These are phyloP conservation scores for Phalaenopsis aphrodite DNA, from an alignment of 106 monocot genomes.

Conservation along the genomic window DNA sequence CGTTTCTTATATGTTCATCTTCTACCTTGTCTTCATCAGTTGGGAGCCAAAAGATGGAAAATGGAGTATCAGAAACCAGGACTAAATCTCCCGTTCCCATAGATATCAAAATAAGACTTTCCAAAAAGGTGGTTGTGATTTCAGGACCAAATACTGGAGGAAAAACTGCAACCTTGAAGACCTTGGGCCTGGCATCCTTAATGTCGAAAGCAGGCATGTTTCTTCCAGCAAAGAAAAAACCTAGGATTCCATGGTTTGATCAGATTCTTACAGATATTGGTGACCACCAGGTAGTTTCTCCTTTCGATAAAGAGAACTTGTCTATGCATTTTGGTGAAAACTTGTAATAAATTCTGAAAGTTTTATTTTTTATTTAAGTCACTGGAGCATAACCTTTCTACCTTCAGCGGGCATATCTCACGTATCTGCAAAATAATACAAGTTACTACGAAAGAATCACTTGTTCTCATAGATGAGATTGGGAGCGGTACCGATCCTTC, in stretches of 20 bases:
- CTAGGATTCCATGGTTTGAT: conserved; percentile 82
- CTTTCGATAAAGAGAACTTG: conserved; percentile 13
- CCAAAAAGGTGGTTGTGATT: conserved; percentile 64
- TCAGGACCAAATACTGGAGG: conserved; percentile 97
- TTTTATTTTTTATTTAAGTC: conserved; percentile 50
- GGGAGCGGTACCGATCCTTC: conserved; percentile 86
- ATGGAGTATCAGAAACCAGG: not conserved
- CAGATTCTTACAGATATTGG: conserved; percentile 87
- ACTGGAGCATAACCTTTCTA: conserved; percentile 82
- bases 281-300: conserved; percentile 78
- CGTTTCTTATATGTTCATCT: conserved; percentile 26
- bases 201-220: conserved; percentile 90
- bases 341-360: conserved; percentile 20
- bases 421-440: conserved; percentile 68
- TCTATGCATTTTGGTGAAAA: conserved; percentile 19
- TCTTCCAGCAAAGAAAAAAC: conserved; percentile 48
- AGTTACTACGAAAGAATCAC: conserved; percentile 51
- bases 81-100: conserved; percentile 38
- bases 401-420: conserved; percentile 81
- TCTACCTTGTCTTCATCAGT: not conserved
- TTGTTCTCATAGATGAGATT: conserved; percentile 84
- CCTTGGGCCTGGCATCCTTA: conserved; percentile 71
- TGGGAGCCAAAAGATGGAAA: not conserved
- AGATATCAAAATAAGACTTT: conserved; percentile 47
- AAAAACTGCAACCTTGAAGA: conserved; percentile 86